A percentile compares a stretch with the other conserved stretches of the same genome.
phyloP scores from a whole-genome alignment of 805 yeast genomes.

The Schwanniomyces occidentalis region DNA sequence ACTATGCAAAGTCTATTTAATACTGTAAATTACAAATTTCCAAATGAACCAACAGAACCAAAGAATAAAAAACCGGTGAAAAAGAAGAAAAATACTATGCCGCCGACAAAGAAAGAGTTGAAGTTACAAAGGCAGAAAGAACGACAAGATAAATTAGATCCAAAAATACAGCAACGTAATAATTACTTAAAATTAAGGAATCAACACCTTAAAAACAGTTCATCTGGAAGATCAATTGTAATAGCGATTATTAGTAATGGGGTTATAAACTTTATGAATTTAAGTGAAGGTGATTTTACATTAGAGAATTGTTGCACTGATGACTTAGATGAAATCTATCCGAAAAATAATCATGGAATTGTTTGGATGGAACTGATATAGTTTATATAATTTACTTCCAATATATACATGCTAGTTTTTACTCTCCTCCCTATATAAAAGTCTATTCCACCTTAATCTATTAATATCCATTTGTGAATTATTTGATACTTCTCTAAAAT shows the following conservation, averaged over 20 bases:
- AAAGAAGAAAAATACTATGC: slow-evolving; percentile 13
- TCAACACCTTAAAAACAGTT: slow-evolving; percentile 52
- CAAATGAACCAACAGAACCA: slow-evolving; percentile 1
- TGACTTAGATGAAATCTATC: slow-evolving; percentile 17
- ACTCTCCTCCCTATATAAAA: background rate
- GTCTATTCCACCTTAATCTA: slow-evolving; percentile 4
- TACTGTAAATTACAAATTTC: slow-evolving; percentile 10
- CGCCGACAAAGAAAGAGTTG: slow-evolving; percentile 27
- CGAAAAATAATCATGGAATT: slow-evolving; percentile 18
- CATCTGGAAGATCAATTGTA: slow-evolving; percentile 45
- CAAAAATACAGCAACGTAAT: slow-evolving; percentile 23
- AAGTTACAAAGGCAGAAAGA: slow-evolving; percentile 23
- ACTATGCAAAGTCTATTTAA: slow-evolving; percentile 39
- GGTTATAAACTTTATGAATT: slow-evolving; percentile 61
- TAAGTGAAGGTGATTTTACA: slow-evolving; percentile 53
- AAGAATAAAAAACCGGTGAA: slow-evolving; percentile 1
- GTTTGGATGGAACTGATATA: slow-evolving; percentile 6
- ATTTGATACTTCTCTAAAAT: slow-evolving; percentile 4
- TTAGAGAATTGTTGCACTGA: slow-evolving; percentile 10
- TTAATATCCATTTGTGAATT: slow-evolving; percentile 2
- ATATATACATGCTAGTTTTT: background rate
- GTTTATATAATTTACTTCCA: background rate
- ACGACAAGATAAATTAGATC: slow-evolving; percentile 27
- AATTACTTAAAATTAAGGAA: slow-evolving; percentile 32
- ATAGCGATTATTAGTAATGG: slow-evolving; percentile 79